Base-by-base conservation (phyloP, 352 stramenopile genomes). In the Phytophthora citrophthora region DNA sequence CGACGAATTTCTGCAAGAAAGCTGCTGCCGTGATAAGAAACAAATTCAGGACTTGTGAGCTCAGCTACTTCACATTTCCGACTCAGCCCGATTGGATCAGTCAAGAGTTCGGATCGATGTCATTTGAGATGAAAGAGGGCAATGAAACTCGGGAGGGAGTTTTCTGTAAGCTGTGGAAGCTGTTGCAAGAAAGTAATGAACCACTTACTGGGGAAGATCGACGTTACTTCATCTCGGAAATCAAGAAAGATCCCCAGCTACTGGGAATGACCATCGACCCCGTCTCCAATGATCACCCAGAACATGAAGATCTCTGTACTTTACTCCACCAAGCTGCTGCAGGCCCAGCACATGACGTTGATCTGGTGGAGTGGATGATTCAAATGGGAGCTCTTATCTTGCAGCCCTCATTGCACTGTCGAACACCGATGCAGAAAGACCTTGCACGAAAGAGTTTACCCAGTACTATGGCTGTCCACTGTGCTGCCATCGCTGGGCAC, bases 321-420 rank as follows among this genome's bases (percentile, higher is more conserved):
- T 24, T 70, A 20, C 20, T 85, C 3, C 72, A 81, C 18, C 66
- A 76, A 26, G 76, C 64, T 0, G 70, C 61, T 1, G 72, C 66
- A 24, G 76, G 76, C 0, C 51, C 47, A 36, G 67, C 64, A 4
- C 61, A 69, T 9, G 66, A 85, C 16, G 38, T 18, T 5, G 36
- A 56, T 0, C 64, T 80, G 7, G 63, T 77, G 0, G 72, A 84
- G 32, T 84, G 69, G 65, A 58, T 84, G 34, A 63, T 77, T 43
- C 64, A 82, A 16, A 74, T 81, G 56, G 67, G 55, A 26, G 62
- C 55, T 1, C 57, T 72, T 4, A 15, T 46, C n/a, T 50, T 51
- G 26, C 55, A 76, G 16, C 62, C 62, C 12, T 52, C 60, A 13
- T 5, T 59, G 20, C 53, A 65, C 31, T 65, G 62, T 13, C 53